Conservation (phyloP, 2,329 filamentous ascomycete genomes). For the Fusarium avenaceum region DNA sequence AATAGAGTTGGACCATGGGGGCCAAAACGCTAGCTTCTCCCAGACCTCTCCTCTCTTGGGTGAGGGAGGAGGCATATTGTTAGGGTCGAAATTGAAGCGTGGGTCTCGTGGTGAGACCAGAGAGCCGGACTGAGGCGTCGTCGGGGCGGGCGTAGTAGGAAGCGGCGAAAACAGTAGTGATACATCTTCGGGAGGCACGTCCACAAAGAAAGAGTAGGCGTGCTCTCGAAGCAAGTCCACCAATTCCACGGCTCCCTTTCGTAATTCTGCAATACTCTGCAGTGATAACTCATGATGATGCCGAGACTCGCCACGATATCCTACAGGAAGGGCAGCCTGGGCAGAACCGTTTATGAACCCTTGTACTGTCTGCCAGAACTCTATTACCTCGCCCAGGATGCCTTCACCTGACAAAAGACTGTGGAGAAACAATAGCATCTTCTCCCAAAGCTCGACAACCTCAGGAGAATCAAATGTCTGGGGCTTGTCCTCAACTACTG, state of each 20-base stretch:
- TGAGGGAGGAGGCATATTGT: constrained; percentile 80
- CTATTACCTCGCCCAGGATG: constrained; percentile 87
- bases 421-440: constrained; percentile 80
- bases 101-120: constrained; percentile 74
- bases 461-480: constrained; percentile 81
- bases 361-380: constrained; percentile 94
- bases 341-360: constrained; percentile 90
- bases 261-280: constrained; percentile 77
- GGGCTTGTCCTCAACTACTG: constrained; percentile 71
- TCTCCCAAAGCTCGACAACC: constrained; percentile 93
- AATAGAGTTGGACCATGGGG: constrained; percentile 89
- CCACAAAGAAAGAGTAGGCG: constrained; percentile 84
- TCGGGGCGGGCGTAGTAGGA: constrained; percentile 67
- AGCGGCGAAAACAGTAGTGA: constrained; percentile 87
- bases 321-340: constrained; percentile 82
- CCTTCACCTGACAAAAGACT: constrained; percentile 83
- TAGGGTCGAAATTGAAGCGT: constrained; percentile 83
- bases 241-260: constrained; percentile 84
- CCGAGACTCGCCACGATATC: constrained; percentile 84
- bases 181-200: constrained; percentile 90
- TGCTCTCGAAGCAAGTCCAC: constrained; percentile 85
- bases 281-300: constrained; percentile 84
- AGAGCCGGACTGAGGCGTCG: constrained; percentile 50
- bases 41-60: constrained; percentile 85
- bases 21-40: constrained; percentile 98